These are phyloP conservation scores for Phaeotremella fagi DNA, from an alignment of 768 basidiomycete genomes.

Conservation along the genomic window DNA sequence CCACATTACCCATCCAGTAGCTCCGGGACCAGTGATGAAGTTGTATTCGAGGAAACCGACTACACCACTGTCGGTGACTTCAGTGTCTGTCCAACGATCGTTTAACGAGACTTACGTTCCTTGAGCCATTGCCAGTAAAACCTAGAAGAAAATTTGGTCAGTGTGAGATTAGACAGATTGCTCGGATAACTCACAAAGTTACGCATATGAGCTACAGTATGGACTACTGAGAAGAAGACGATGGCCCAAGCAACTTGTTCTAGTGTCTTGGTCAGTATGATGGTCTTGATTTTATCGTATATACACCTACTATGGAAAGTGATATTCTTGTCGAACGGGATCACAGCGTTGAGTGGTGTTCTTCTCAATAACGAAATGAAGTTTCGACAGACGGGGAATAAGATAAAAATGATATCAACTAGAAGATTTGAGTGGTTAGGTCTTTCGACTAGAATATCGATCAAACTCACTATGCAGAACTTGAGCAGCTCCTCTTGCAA, in stretches of 20 bases:
- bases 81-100: too few species aligned
- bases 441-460: too few species aligned
- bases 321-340: slow-evolving; percentile 80
- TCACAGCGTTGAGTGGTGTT: slow-evolving; percentile 58
- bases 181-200: slow-evolving; percentile 17
- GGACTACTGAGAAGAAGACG: slow-evolving; percentile 67
- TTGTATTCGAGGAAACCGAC: slow-evolving; percentile 71
- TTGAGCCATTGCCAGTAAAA: slow-evolving; percentile 59
- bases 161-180: slow-evolving; percentile 37
- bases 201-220: slow-evolving; percentile 67
- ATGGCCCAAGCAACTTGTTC: slow-evolving; percentile 85
- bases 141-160: slow-evolving; percentile 55
- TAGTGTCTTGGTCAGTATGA: too few species aligned
- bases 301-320: slow-evolving; percentile 58
- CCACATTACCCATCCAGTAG: slow-evolving; percentile 83
- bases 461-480: slow-evolving; percentile 62
- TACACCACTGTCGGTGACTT: slow-evolving; percentile 51
- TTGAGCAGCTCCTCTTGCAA: slow-evolving; percentile 82
- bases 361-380: slow-evolving; percentile 84
- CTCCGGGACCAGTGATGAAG: slow-evolving; percentile 59
- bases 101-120: slow-evolving; percentile 22
- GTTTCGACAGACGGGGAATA: slow-evolving; percentile 91
- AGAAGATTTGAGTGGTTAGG: too few species aligned
- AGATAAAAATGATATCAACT: slow-evolving; percentile 85
- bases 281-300: too few species aligned